phyloP scores from a whole-genome alignment of 2,329 filamentous ascomycete genomes.

The Neonectria faginata region DNA sequence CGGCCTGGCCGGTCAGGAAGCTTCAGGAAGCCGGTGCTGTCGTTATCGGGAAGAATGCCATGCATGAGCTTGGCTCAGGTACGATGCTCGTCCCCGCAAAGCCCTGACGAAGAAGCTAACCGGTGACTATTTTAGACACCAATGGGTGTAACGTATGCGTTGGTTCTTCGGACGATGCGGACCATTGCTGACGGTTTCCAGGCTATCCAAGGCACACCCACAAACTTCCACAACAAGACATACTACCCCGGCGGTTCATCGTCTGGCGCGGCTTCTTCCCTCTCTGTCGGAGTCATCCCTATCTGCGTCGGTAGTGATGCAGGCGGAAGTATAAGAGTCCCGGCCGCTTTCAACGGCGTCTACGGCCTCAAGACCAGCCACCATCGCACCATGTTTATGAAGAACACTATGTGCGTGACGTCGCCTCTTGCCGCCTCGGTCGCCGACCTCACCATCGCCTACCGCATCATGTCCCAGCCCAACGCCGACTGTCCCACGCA shows the following conservation, averaged over 20 bases:
- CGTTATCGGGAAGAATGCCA: slow-evolving; percentile 79
- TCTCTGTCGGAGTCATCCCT: slow-evolving; percentile 78
- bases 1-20: slow-evolving; percentile 77
- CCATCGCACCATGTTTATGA: slow-evolving; percentile 71
- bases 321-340: slow-evolving; percentile 80
- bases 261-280: slow-evolving; percentile 78
- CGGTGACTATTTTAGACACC: slow-evolving; percentile 65
- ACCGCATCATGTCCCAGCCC: slow-evolving; percentile 80
- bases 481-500: slow-evolving; percentile 72
- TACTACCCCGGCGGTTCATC: slow-evolving; percentile 89
- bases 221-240: slow-evolving; percentile 79
- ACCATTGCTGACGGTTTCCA: slow-evolving; percentile 55
- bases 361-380: slow-evolving; percentile 87
- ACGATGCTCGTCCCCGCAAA: slow-evolving; percentile 50
- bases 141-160: slow-evolving; percentile 79
- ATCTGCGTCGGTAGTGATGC: slow-evolving; percentile 81
- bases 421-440: slow-evolving; percentile 83
- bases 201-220: slow-evolving; percentile 77
- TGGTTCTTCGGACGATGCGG: neutral
- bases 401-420: slow-evolving; percentile 69
- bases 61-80: slow-evolving; percentile 82
- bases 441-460: slow-evolving; percentile 83
- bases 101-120: slow-evolving; percentile 5
- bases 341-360: slow-evolving; percentile 79
- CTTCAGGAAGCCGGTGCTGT: slow-evolving; percentile 81